Base-by-base conservation (phyloP, 2,329 filamentous ascomycete genomes). In the Aspergillus vadensis region DNA sequence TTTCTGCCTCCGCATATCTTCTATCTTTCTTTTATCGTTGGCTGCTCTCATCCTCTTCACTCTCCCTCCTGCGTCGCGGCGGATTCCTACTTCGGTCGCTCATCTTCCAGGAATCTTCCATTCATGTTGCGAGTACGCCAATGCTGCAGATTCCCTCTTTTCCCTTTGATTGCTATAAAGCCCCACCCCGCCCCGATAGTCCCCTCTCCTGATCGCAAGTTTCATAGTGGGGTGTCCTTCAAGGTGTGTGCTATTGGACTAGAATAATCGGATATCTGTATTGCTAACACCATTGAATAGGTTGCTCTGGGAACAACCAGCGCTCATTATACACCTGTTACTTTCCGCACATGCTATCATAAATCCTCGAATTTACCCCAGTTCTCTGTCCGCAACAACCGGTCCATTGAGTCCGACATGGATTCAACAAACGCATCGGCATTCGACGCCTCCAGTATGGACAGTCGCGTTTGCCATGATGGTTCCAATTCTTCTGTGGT, bases 161-260 rank as follows among this genome's bases (percentile, higher is more conserved):
- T 49, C 17, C 38, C 47, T n/a, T 27, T 25, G n/a, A 17, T 55
- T 44, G 39, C 39, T 17, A 14, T 30, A 23, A 32, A 27, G 53
- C 53, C 39, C 17, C 41, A 19, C 17, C 32, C 39, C 27, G 39
- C 25, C 39, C 44, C 17, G 12, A 39, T 30, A 12, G 25, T 17
- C 47, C 17, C 36, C 23, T 17, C 25, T 51, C 57, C 30, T 57
- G 48, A 25, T 51, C 63, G 59, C 55, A 60, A 63, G 65, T 58
- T 59, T 55, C 61, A 47, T 27, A 47, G 65, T 58, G 67, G 62
- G 62, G 64, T 53, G 23, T 61, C 49, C 21, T 55, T 51, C 43
- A 66, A 61, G 60, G 67, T 69, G 27, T 38, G 47, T 58, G 53
- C 39, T 55, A 47, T 23, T 32, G 27, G 43, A 14, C 17, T 21